Evolutionary conservation across 495 filamentous ascomycete species (phyloP), one percentile per base, ranked within the genome.

Genomic region (Trichoderma gamsii): DNA sequence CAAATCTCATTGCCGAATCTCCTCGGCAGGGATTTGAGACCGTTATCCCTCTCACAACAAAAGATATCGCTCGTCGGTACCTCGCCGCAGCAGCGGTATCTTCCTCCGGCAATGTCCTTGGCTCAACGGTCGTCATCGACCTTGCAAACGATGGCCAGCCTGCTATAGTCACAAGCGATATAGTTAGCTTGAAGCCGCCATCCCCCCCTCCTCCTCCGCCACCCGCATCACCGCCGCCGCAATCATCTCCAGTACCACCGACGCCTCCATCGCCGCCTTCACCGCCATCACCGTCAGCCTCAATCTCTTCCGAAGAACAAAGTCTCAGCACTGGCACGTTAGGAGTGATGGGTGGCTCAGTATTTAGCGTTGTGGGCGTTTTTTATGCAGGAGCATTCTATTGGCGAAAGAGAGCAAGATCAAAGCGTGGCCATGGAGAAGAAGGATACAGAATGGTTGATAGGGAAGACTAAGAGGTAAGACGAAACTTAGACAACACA

Each of bases 1-100:
- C 38, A 0, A 65, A 70, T 7, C 25, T 67, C 23, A 23, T 67
- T 13, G 29, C 35, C 21, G 27, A 49, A 11, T 65, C 43, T 2
- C 64, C 69, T 12, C 67, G 71, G 21, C 41, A 59, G 0, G 72
- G 72, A 12, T 76, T 76, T 38, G 75, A 76, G 52, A 74, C 72
- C 18, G 67, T 67, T n/a, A 72, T 74, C 29, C 3, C 11, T 9
- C 16, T 74, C 35, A 35, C 49, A 38, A 6, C 43, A 43, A 3
- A n/a, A 52, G 11, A 35, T 16, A 11, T 9, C 3, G n/a, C 46
- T 9, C n/a, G 41, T 3, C 66, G 51, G 1, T 72, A 68, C 43
- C 18, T 69, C 41, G 70, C 68, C 18, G 70, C 69, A 46, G 69
- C 69, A 3, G 73, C 72, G 16, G 41, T 72, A 4, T 72, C 70